Percentiles rank a stretch among this genome's conserved stretches.
Evolutionary conservation across 2,329 filamentous ascomycete species (phyloP).

Genomic region (Neospermospora avenae): DNA sequence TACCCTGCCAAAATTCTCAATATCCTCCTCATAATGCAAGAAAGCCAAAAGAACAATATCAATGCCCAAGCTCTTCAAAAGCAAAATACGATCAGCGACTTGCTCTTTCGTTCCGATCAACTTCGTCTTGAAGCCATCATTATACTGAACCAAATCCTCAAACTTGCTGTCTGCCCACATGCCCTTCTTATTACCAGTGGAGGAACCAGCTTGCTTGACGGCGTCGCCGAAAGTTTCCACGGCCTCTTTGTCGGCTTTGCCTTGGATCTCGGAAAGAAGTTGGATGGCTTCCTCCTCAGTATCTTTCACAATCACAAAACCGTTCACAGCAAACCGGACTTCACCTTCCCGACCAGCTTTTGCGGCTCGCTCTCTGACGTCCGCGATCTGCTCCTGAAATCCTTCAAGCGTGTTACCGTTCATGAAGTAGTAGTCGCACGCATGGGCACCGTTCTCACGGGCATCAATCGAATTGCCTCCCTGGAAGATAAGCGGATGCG

Average conservation of each 20-base stretch:
- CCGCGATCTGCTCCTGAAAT: conserved; percentile 47
- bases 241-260: conserved; percentile 49
- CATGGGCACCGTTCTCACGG: conserved; percentile 45
- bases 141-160: conserved; percentile 52
- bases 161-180: conserved; percentile 53
- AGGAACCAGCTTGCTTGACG: conserved; percentile 48
- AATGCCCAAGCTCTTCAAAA: conserved; percentile 45
- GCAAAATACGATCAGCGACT: conserved; percentile 47
- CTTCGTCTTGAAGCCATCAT: conserved; percentile 54
- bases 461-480: conserved; percentile 51
- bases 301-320: conserved; percentile 48
- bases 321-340: conserved; percentile 48
- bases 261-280: conserved; percentile 49
- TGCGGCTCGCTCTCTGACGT: conserved; percentile 45
- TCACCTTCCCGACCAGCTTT: conserved; percentile 43
- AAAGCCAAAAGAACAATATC: conserved; percentile 46
- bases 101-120: conserved; percentile 50
- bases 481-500: conserved; percentile 51
- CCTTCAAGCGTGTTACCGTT: conserved; percentile 54
- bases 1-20: conserved; percentile 45
- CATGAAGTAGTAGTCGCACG: conserved; percentile 53
- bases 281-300: conserved; percentile 48
- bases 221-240: conserved; percentile 48
- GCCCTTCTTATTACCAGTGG: conserved; percentile 45
- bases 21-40: conserved; percentile 51